Evolutionary conservation across 441 rosid species (phyloP).

Genomic region (Populus hybrid): DNA sequence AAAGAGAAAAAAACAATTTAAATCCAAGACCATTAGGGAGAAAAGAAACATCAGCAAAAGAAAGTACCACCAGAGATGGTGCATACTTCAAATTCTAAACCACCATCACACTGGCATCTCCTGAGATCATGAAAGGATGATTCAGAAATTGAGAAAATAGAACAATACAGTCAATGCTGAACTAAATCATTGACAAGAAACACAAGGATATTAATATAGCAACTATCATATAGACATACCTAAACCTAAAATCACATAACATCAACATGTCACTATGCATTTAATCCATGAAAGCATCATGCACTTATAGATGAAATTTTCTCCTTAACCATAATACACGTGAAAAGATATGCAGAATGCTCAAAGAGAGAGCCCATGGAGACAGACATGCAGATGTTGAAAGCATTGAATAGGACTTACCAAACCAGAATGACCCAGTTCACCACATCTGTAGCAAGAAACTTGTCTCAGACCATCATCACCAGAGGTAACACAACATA

Average conservation of each 20-base stretch:
- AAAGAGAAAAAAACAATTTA: too few relatives aligned
- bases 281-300: background rate
- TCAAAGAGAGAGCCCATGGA: background rate
- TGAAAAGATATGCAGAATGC: background rate
- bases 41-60: background rate
- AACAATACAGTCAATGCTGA: background rate
- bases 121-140: background rate
- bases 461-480: slow-evolving; percentile 36
- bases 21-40: background rate
- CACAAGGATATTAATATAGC: background rate
- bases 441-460: slow-evolving; percentile 95
- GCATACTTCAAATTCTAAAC: background rate
- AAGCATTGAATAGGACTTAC: slow-evolving; percentile 39
- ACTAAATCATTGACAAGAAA: background rate
- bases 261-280: background rate
- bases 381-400: background rate
- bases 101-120: background rate
- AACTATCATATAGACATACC: background rate
- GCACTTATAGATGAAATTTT: background rate
- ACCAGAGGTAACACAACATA: slow-evolving; percentile 56
- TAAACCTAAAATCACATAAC: background rate
- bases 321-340: background rate
- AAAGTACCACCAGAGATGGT: background rate
- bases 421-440: slow-evolving; percentile 74
- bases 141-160: background rate